These are phyloP conservation scores for Naegleria lovaniensis DNA, from an alignment of 208 protist genomes.

Conservation along the genomic window DNA sequence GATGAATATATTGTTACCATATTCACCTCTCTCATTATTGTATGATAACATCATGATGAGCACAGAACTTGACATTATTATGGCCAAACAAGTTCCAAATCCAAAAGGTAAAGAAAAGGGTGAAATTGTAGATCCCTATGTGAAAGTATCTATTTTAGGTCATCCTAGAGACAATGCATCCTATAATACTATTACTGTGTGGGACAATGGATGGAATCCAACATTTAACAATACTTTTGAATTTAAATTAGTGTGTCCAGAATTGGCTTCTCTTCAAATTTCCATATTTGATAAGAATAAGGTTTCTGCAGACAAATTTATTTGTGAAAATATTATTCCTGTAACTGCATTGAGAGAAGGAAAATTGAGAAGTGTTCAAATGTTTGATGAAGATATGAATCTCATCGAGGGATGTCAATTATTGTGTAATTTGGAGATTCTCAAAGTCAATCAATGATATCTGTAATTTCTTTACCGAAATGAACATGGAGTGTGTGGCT, in stretches of 20 bases:
- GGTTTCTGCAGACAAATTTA: slow-evolving; percentile 18
- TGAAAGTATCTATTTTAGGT: slow-evolving; percentile 27
- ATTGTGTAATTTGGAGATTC: not conserved
- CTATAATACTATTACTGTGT: slow-evolving; percentile 21
- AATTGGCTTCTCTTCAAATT: slow-evolving; percentile 29
- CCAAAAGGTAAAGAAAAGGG: slow-evolving; percentile 17
- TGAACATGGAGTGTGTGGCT: too few species aligned
- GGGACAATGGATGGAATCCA: slow-evolving; percentile 42
- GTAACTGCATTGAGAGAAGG: slow-evolving; percentile 22
- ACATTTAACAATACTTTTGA: slow-evolving; percentile 41
- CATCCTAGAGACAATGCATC: not conserved
- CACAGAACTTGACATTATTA: not conserved
- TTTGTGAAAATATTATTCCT: slow-evolving; percentile 33
- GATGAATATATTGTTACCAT: too few species aligned
- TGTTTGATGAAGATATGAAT: not conserved
- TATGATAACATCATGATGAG: too few species aligned
- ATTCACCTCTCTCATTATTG: too few species aligned
- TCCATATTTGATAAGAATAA: slow-evolving; percentile 35
- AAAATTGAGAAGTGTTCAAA: slow-evolving; percentile 26
- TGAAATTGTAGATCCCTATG: slow-evolving; percentile 40
- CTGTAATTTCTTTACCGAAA: too few species aligned
- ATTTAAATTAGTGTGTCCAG: slow-evolving; percentile 27
- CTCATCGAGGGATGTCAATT: slow-evolving; percentile 13
- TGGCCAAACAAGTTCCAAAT: slow-evolving; percentile 25
- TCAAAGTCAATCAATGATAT: too few species aligned